Evolutionary conservation across 768 basidiomycete species (phyloP).

Genomic region (Mycena vitilis): DNA sequence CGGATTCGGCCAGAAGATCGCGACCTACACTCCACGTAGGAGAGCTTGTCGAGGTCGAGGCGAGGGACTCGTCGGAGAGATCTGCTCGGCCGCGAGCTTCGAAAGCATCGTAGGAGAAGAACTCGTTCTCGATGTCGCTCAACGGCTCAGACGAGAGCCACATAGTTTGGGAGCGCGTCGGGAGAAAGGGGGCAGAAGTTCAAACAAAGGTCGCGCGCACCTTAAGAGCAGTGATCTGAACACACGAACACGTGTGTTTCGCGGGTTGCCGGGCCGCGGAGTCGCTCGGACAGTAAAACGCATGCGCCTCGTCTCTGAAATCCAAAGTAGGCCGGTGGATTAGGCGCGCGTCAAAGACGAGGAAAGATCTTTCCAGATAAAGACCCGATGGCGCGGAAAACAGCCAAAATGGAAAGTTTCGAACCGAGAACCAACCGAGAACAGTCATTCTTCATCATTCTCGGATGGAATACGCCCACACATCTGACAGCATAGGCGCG

Average conservation of each 20-base stretch:
- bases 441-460: constrained; percentile 15
- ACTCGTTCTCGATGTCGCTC: background rate
- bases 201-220: constrained; percentile 3
- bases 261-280: background rate
- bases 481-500: constrained; percentile 6
- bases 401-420: background rate
- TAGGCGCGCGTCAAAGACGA: constrained; percentile 6
- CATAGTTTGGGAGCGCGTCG: constrained; percentile 12
- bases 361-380: constrained; percentile 15
- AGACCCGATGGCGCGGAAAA: background rate
- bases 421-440: background rate
- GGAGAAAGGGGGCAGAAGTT: background rate
- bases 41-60: background rate
- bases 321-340: background rate
- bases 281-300: background rate
- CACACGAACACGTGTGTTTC: constrained; percentile 16
- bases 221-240: background rate
- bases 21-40: background rate
- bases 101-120: background rate
- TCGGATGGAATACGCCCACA: constrained; percentile 26
- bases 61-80: background rate
- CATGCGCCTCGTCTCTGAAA: no score
- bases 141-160: background rate
- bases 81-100: background rate
- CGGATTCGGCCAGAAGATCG: constrained; percentile 4